A percentile compares a stretch with the other conserved stretches of the same genome.
phyloP scores from a whole-genome alignment of 2,329 filamentous ascomycete species.

The Thermomyces lanuginosus region DNA sequence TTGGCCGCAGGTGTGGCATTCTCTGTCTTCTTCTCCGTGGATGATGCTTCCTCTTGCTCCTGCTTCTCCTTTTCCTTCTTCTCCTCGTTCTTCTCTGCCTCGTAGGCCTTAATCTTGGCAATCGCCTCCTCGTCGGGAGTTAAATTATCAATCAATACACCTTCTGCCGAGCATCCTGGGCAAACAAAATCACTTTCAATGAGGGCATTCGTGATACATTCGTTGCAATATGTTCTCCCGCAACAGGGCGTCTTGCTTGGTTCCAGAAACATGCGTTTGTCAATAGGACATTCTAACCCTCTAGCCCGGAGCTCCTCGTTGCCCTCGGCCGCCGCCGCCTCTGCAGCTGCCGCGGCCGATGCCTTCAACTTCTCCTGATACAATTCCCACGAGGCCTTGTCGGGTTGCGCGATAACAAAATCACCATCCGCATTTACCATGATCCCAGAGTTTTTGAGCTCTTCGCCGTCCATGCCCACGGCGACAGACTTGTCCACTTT shows the following conservation, averaged over 20 bases:
- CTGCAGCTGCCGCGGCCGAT: conserved; percentile 63
- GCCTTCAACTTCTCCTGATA: conserved; percentile 90
- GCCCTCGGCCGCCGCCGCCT: conserved; percentile 58
- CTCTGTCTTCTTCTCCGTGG: conserved; percentile 9
- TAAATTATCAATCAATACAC: conserved; percentile 84
- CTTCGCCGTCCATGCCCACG: conserved; percentile 59
- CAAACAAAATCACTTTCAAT: conserved; percentile 97
- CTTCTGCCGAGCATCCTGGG: conserved; percentile 77
- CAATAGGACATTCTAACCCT: conserved; percentile 83
- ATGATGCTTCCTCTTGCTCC: conserved; percentile 12
- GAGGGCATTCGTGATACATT: conserved; percentile 97
- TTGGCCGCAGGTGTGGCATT: conserved; percentile 5
- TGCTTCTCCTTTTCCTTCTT: conserved; percentile 29
- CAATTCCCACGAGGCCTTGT: conserved; percentile 91
- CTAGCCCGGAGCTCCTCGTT: conserved; percentile 77
- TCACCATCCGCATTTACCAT: conserved; percentile 98
- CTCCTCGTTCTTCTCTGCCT: conserved; percentile 35
- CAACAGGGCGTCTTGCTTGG: conserved; percentile 99
- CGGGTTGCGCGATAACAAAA: conserved; percentile 89
- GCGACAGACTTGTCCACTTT: conserved; percentile 83
- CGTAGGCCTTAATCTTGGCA: conserved; percentile 61
- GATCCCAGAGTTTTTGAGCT: conserved; percentile 68
- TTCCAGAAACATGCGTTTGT: conserved; percentile 96
- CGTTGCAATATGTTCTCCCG: conserved; percentile 95
- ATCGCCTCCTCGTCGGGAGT: conserved; percentile 63